Base-by-base conservation (phyloP, 148 eudicot genomes). In the Arctostaphylos glauca region DNA sequence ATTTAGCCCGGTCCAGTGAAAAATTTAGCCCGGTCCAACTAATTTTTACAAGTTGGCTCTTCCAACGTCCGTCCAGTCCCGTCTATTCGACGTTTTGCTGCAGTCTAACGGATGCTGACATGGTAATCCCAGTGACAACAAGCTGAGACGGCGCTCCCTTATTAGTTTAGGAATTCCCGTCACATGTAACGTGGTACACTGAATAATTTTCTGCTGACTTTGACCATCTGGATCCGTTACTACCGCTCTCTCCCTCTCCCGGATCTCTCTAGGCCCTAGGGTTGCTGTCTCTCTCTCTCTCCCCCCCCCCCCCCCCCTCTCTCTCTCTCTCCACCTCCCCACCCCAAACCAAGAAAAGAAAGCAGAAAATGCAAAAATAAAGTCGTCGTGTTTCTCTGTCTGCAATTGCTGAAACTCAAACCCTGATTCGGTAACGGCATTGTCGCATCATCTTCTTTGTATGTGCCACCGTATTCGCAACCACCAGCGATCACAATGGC, bases 401-500 rank as follows among this genome's bases (percentile, higher is more conserved):
- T 18, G 15, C 53, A 72, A 44, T 21, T 19, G 76, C 53, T 52
- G 10, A 44, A 46, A 12, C 60, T 53, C 44, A 21, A 52, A 53
- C n/a, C 77, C 16, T 49, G 41, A 6, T 7, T 18, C 41, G 19
- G 55, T 47, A 48, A 74, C 77, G 77, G 55, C 77, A 53, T 48
- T 19, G 54, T 38, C 50, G 50, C 76, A 23, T 43, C 25, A 72
- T 5, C 76, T 9, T 46, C 76, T 18, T n/a, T 72, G 49, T 8
- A 18, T 18, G 76, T n/a, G 52, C 76, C 76, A 72, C 76, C 18
- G 75, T 2, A 71, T 44, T 16, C 49, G 75, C 75, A 19, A 46
- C 14, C 76, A 44, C 52, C 76, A 46, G 76, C 76, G 48, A 44
- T 44, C 46, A 76, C n/a, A 25, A 76, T 76, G 79, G 79, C 46